These are phyloP conservation scores for Caloboletus inedulis DNA, from an alignment of 1,284 basidiomycete genomes.

Conservation along the genomic window DNA sequence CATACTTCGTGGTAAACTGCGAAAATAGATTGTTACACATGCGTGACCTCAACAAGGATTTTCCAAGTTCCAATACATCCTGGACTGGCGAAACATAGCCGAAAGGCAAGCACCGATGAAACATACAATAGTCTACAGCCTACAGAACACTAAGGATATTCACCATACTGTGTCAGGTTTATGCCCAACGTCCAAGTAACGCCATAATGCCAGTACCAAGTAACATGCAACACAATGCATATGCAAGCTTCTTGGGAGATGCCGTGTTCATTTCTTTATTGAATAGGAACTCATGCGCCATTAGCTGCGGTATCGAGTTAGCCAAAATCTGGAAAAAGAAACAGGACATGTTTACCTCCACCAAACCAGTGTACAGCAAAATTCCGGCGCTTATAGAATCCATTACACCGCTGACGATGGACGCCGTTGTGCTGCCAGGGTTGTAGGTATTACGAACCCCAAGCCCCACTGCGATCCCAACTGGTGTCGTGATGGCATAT, in stretches of 20 bases:
- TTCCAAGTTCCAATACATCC: neutral
- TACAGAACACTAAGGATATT: neutral
- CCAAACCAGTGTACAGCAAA: slow-evolving; percentile 86
- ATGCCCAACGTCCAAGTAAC: slow-evolving; percentile 84
- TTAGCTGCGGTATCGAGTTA: slow-evolving; percentile 46
- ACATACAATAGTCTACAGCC: neutral
- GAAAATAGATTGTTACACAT: neutral
- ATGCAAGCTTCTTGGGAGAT: slow-evolving; percentile 60
- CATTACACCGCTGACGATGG: slow-evolving; percentile 79
- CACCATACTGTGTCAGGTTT: neutral
- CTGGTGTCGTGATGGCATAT: slow-evolving; percentile 79
- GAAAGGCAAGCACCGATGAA: neutral
- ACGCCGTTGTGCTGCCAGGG: slow-evolving; percentile 69
- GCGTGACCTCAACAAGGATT: neutral
- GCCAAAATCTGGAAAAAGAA: neutral
- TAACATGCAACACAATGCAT: slow-evolving; percentile 72
- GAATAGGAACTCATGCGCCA: slow-evolving; percentile 92
- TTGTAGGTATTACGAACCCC: slow-evolving; percentile 83
- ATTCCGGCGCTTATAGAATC: slow-evolving; percentile 88
- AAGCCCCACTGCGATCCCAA: slow-evolving; percentile 83
- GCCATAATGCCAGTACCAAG: slow-evolving; percentile 82
- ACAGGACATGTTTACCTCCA: slow-evolving; percentile 55
- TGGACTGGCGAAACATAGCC: neutral
- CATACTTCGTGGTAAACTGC: neutral
- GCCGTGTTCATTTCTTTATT: slow-evolving; percentile 78